phyloP scores from a whole-genome alignment of 1,284 basidiomycete species.

The Pseudozyma thailandica region DNA sequence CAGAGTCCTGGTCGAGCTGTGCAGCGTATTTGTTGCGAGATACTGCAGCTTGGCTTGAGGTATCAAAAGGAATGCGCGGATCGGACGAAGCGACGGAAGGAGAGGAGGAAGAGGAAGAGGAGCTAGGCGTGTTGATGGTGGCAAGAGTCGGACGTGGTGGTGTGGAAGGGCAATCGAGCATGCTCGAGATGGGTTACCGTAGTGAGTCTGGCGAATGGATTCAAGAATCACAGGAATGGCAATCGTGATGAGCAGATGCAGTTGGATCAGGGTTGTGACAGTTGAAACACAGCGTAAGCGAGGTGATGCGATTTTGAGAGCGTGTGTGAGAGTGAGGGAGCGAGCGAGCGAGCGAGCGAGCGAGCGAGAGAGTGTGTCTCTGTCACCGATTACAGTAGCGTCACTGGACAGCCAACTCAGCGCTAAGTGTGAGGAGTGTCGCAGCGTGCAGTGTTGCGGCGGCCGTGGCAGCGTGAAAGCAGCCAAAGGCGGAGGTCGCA shows the following conservation, averaged over 20 bases:
- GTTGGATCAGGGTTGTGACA: constrained; percentile 10
- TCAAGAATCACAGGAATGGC: neutral
- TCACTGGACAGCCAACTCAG: no score
- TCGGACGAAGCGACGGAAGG: neutral
- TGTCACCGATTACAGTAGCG: no score
- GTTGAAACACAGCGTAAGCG: neutral
- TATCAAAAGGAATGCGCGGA: no score
- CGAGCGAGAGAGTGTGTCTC: no score
- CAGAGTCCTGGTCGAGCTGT: neutral
- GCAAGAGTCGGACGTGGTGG: neutral
- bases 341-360: neutral
- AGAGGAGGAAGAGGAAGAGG: neutral
- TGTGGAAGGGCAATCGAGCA: constrained; percentile 18
- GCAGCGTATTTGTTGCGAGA: neutral
- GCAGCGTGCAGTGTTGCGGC: no score
- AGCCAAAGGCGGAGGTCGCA: no score
- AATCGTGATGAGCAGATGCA: neutral
- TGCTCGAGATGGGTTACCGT: constrained; percentile 7
- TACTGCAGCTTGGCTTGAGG: no score
- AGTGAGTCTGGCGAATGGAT: neutral
- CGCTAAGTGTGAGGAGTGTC: no score
- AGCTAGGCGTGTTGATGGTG: neutral
- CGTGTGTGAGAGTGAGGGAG: no score
- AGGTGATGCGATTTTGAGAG: neutral
- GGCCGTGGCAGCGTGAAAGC: no score